Evolutionary conservation across 441 rosid species (phyloP).

Genomic region (Jatropha multifida): DNA sequence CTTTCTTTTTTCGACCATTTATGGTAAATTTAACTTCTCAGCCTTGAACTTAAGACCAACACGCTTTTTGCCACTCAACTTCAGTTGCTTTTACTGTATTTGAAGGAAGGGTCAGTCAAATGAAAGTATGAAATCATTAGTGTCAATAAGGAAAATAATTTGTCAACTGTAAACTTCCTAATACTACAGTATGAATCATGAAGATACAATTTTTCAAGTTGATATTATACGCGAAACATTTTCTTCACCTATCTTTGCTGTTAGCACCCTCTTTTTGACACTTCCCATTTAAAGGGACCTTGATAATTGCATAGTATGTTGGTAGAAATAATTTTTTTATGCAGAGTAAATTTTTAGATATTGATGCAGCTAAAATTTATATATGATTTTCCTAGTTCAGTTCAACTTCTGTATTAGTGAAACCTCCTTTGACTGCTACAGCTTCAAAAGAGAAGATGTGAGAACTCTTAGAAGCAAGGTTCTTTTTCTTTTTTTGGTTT

Average conservation of each 20-base stretch:
- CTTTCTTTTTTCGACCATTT: background rate
- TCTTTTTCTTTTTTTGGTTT: background rate
- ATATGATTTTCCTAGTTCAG: too few species aligned
- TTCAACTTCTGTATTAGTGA: too few species aligned
- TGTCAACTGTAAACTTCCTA: background rate
- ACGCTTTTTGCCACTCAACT: too few species aligned
- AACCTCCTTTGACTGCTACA: too few species aligned
- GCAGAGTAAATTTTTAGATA: too few species aligned
- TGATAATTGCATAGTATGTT: background rate
- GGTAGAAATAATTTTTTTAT: too few species aligned
- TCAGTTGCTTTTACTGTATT: background rate
- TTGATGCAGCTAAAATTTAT: too few species aligned
- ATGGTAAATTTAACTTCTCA: too few species aligned
- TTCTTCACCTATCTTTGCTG: background rate
- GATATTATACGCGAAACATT: background rate
- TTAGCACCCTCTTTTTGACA: background rate
- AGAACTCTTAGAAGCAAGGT: background rate
- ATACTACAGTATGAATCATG: background rate
- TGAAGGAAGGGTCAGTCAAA: background rate
- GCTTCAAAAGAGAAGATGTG: background rate
- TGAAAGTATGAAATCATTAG: background rate
- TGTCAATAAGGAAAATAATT: background rate
- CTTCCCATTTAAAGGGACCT: background rate
- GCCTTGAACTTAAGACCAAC: too few species aligned
- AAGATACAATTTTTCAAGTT: background rate